Evolutionary conservation across 352 stramenopile genomes (phyloP), one percentile per base, ranked within the genome.

Genomic region (Phytophthora fragariae): DNA sequence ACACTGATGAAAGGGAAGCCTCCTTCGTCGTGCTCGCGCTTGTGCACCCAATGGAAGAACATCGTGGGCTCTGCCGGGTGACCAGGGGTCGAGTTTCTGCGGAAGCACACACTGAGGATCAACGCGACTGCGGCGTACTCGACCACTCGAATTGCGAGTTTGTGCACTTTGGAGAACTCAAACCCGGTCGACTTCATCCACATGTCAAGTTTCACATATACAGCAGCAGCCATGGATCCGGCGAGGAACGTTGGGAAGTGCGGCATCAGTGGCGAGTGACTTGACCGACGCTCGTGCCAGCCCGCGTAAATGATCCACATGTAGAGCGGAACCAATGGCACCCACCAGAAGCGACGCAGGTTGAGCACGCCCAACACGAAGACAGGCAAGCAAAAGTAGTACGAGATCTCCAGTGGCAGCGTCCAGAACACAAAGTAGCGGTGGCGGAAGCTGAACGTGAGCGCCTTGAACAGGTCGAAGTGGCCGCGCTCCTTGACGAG

Each of bases 401-500:
- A 87, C 6, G 55, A 65, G 62, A 87, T 84, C 70, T 87, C 80
- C 5, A 91, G 64, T 5, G 81, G 80, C 49, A 88, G 68, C 46
- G 83, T 83, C 83, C 83, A 91, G 62, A 91, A 85, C 3, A 91
- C 75, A 49, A 83, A 78, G 46, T 76, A 83, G 4, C 78, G 82
- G 27, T 75, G 76, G 1, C 55, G 35, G 9, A 72, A 64, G 39
- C 71, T 64, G 62, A 88, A 88, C 4, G 75, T 77, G 29, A 88
- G 72, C 47, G 89, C 80, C 27, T 83, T 80, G 19, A 77, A 69
- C 37, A 88, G 55, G 27, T 86, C 61, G 44, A 76, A 91, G 46
- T 81, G 70, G 2, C 63, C 58, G 2, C 27, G 67, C 8, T 86
- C 54, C 9, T 79, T 75, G 17, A 80, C 72, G 12, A 77, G 52